Conservation (phyloP, 2,329 filamentous ascomycete genomes). For the Sphaerulina populicola region DNA sequence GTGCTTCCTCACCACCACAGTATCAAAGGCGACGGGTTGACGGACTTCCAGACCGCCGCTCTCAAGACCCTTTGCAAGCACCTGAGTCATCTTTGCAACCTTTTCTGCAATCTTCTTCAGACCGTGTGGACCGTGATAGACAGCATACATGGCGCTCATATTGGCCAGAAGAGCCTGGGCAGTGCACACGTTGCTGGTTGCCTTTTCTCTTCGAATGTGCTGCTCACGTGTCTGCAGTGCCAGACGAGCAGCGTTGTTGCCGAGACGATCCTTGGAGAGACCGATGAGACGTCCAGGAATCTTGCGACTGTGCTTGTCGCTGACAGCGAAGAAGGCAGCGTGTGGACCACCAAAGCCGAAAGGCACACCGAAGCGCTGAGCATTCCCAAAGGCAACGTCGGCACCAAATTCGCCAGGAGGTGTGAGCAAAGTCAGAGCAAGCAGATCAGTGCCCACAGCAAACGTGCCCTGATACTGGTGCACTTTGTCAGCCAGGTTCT, state of each 20-base stretch:
- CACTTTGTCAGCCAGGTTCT: constrained; percentile 62
- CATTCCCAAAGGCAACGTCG: constrained; percentile 87
- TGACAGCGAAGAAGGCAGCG: constrained; percentile 88
- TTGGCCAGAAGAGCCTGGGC: constrained; percentile 90
- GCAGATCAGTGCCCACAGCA: constrained; percentile 78
- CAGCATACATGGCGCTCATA: constrained; percentile 89
- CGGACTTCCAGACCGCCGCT: constrained; percentile 50
- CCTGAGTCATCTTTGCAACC: constrained; percentile 61
- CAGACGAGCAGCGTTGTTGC: constrained; percentile 70
- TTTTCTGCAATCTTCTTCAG: constrained; percentile 75
- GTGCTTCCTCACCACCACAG: constrained; percentile 54
- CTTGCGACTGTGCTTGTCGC: constrained; percentile 86
- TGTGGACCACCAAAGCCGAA: constrained; percentile 92
- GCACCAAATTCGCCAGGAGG: constrained; percentile 91
- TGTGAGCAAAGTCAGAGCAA: constrained; percentile 77
- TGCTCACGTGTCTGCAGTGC: constrained; percentile 90
- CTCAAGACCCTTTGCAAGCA: constrained; percentile 42
- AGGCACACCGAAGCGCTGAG: constrained; percentile 85
- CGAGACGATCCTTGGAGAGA: constrained; percentile 81
- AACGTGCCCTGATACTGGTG: constrained; percentile 72
- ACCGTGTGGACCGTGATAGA: constrained; percentile 84
- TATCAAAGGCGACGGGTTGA: constrained; percentile 58
- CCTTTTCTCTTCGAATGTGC: constrained; percentile 92
- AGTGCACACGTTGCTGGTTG: constrained; percentile 95
- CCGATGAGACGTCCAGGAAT: constrained; percentile 87